Percentiles rank a stretch among this genome's conserved stretches.
phyloP scores from a whole-genome alignment of 164 flowering plant species.

The Magnolia changhungtana region DNA sequence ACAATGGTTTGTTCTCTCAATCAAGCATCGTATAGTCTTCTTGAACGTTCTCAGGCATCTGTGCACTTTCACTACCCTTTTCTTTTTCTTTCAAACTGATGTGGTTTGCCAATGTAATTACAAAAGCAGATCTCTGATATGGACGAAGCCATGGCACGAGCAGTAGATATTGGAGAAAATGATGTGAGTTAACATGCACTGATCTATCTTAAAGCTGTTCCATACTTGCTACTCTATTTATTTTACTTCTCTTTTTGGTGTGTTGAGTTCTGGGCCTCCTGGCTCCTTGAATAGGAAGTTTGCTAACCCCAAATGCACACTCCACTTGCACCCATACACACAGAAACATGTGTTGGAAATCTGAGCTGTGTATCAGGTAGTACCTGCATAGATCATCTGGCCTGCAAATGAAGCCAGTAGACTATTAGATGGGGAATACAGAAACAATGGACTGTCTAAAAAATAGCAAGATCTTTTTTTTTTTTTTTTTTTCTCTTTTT shows the following conservation, averaged over 20 bases:
- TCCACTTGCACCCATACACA: too few relatives aligned
- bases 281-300: not conserved
- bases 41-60: not conserved
- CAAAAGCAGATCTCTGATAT: constrained; percentile 56
- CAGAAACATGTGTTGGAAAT: too few relatives aligned
- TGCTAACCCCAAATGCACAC: not conserved
- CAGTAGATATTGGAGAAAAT: constrained; percentile 96
- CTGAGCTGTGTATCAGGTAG: too few relatives aligned
- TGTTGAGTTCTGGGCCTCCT: not conserved
- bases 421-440: not conserved
- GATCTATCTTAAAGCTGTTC: not conserved
- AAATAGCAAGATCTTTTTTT: not conserved
- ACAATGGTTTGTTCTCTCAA: not conserved
- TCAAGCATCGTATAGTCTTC: not conserved
- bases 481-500: too few relatives aligned
- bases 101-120: not conserved
- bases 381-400: not conserved
- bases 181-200: constrained; percentile 48
- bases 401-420: not conserved
- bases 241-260: not conserved
- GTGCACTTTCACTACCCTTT: not conserved
- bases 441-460: not conserved
- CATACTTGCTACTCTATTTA: not conserved
- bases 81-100: not conserved
- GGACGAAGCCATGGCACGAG: constrained; percentile 95